These are phyloP conservation scores for Juglanconis sp. DNA, from an alignment of 2,329 filamentous ascomycete genomes.

Conservation along the genomic window DNA sequence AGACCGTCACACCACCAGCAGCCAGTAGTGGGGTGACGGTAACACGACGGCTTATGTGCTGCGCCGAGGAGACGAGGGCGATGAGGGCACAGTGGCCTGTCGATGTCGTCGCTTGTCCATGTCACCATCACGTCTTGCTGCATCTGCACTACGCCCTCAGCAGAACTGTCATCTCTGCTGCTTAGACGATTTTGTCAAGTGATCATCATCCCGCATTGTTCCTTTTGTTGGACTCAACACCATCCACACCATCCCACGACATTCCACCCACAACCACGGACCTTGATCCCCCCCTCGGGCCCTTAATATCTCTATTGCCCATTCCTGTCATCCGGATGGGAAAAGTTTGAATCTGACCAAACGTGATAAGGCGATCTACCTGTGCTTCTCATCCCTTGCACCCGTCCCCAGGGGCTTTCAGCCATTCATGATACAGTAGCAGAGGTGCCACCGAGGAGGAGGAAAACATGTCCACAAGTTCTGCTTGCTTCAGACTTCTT, in stretches of 20 bases:
- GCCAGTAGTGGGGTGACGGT: constrained; percentile 12
- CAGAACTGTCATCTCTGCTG: constrained; percentile 8
- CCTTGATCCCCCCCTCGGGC: not conserved
- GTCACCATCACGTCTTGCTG: constrained; percentile 8
- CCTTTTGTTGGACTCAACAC: not conserved
- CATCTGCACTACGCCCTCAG: not conserved
- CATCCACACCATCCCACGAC: not conserved
- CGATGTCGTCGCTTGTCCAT: no score
- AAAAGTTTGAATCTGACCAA: constrained; percentile 1
- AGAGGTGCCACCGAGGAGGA: not conserved
- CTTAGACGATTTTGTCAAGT: not conserved
- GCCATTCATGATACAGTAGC: not conserved
- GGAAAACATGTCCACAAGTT: not conserved
- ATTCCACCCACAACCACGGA: not conserved
- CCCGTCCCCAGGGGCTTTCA: not conserved
- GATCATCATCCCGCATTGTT: not conserved
- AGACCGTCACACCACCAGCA: constrained; percentile 3
- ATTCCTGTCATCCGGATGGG: not conserved
- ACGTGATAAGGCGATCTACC: not conserved
- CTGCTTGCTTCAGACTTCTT: not conserved
- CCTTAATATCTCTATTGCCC: not conserved
- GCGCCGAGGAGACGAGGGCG: not conserved
- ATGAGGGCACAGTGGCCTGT: constrained; percentile 2
- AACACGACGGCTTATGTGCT: not conserved
- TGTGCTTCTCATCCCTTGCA: not conserved